Percentiles rank a stretch among this genome's conserved stretches.
These are phyloP conservation scores for Tulasnella sp. DNA, from an alignment of 768 basidiomycete genomes.

Conservation along the genomic window DNA sequence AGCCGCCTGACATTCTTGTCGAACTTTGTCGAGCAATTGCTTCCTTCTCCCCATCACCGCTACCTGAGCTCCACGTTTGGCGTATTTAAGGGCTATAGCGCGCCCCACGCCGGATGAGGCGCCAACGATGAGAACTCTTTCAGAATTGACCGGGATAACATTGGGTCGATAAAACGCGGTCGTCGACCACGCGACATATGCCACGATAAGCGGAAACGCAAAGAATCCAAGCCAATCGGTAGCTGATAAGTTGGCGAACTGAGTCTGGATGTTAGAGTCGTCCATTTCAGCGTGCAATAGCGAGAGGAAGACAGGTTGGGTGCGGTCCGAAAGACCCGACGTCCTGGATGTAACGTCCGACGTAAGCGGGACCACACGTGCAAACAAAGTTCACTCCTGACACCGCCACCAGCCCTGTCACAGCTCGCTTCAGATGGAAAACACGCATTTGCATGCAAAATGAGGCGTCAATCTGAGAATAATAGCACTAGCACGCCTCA, in stretches of 20 bases:
- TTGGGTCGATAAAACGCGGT: conserved; percentile 21
- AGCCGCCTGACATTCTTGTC: conserved; percentile 56
- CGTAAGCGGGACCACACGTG: conserved; percentile 20
- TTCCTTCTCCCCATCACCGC: conserved; percentile 74
- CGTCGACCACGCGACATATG: conserved; percentile 13
- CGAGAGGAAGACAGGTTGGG: background rate
- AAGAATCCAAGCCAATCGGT: conserved; percentile 22
- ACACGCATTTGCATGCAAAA: background rate
- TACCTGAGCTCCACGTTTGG: conserved; percentile 70
- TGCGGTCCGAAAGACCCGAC: conserved; percentile 13
- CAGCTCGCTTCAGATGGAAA: conserved; percentile 15
- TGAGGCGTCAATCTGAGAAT: conserved; percentile 17
- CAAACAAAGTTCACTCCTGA: conserved; percentile 19
- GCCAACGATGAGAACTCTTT: conserved; percentile 81
- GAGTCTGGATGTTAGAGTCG: background rate
- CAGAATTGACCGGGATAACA: conserved; percentile 41
- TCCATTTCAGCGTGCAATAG: background rate
- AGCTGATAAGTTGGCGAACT: conserved; percentile 8
- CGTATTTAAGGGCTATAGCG: conserved; percentile 69
- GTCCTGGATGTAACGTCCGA: background rate
- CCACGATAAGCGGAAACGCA: background rate
- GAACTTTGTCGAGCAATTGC: conserved; percentile 60
- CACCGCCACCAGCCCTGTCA: conserved; percentile 10
- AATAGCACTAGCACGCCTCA: conserved; percentile 17
- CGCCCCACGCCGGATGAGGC: conserved; percentile 84